Conservation (phyloP, 768 basidiomycete species). For the Lactarius sp. region DNA sequence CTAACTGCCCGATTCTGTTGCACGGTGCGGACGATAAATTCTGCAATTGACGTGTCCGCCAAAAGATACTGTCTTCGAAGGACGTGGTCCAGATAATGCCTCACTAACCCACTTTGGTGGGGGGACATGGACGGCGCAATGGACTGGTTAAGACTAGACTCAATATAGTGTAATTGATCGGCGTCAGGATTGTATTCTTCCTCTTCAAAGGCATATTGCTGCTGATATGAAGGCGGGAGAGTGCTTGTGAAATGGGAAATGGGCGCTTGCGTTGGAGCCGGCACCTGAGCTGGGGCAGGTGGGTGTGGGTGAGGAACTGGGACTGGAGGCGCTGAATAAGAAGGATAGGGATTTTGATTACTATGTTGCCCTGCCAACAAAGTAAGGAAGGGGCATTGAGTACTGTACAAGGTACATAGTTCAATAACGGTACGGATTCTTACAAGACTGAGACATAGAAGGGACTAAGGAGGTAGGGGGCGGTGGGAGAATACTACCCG, state of each 20-base stretch:
- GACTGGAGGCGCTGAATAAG: slow-evolving; percentile 21
- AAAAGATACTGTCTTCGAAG: slow-evolving; percentile 67
- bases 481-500: slow-evolving; percentile 36
- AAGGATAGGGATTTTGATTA: slow-evolving; percentile 27
- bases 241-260: slow-evolving; percentile 15
- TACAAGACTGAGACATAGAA: slow-evolving; percentile 48
- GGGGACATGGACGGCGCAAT: slow-evolving; percentile 26
- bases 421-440: slow-evolving; percentile 68
- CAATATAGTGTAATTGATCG: slow-evolving; percentile 20
- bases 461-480: slow-evolving; percentile 50
- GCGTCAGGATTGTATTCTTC: slow-evolving; percentile 21
- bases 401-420: slow-evolving; percentile 60
- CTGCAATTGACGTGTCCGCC: slow-evolving; percentile 44
- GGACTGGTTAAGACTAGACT: slow-evolving; percentile 22
- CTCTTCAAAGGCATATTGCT: slow-evolving; percentile 24
- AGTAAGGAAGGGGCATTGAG: slow-evolving; percentile 52
- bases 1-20: slow-evolving; percentile 42
- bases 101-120: slow-evolving; percentile 31
- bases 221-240: slow-evolving; percentile 22
- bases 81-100: slow-evolving; percentile 57
- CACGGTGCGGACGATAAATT: slow-evolving; percentile 49
- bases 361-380: slow-evolving; percentile 45
- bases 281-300: slow-evolving; percentile 3
- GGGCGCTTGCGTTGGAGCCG: background rate
- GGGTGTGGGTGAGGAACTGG: background rate